Evolutionary conservation across 176 grass and related monocot genomes (phyloP).

Genomic region (Carex scoparia): DNA sequence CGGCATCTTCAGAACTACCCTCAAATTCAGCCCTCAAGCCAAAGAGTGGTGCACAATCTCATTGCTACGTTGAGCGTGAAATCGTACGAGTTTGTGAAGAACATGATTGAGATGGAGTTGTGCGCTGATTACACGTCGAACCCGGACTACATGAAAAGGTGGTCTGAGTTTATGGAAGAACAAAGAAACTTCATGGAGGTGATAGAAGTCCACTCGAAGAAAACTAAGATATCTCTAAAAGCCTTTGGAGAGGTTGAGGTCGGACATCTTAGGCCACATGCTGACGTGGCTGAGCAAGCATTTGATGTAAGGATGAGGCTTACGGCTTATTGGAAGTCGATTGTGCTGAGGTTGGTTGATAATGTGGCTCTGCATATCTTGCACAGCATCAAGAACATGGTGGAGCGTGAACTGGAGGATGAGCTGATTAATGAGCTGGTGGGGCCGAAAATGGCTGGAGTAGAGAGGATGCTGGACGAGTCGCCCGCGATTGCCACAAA

Average conservation of each 20-base stretch:
- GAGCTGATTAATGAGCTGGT: constrained; percentile 20
- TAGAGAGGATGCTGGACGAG: constrained; percentile 32
- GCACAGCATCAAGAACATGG: constrained; percentile 16
- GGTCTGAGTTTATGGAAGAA: background rate
- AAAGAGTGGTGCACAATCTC: background rate
- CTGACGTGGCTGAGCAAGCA: constrained; percentile 6
- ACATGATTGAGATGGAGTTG: constrained; percentile 36
- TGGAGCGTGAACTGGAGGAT: constrained; percentile 6
- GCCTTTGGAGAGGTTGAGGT: constrained; percentile 14
- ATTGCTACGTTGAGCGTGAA: constrained; percentile 4
- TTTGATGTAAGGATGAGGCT: constrained; percentile 28
- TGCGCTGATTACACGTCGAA: constrained; percentile 17
- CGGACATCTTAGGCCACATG: constrained; percentile 19
- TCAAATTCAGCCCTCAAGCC: background rate
- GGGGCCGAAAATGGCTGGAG: background rate
- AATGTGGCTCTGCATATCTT: background rate
- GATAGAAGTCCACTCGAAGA: background rate
- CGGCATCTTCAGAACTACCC: constrained; percentile 11
- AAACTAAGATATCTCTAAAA: background rate
- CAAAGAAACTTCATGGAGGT: background rate
- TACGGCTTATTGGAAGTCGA: constrained; percentile 22
- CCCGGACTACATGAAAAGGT: constrained; percentile 29
- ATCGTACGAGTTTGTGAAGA: background rate
- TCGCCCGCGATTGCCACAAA: background rate
- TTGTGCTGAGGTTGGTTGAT: background rate